Percentiles rank a stretch among this genome's conserved stretches.
Evolutionary conservation across 2,329 filamentous ascomycete species (phyloP).

Genomic region (Cercospora zeina): DNA sequence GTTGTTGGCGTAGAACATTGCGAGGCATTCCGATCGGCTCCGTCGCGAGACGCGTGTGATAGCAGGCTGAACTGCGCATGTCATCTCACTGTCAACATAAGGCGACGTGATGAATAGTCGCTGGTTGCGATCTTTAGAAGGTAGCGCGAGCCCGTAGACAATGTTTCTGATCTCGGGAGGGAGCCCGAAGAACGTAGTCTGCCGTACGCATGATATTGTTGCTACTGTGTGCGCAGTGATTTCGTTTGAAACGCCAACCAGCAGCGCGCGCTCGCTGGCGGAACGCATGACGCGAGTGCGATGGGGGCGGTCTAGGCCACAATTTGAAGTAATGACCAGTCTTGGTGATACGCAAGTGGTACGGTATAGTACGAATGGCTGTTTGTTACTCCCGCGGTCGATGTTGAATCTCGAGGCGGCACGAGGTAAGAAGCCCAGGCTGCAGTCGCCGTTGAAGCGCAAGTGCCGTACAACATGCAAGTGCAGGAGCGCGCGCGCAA

Average conservation of each 20-base stretch:
- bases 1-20: constrained; percentile 28
- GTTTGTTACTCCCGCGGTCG: neutral
- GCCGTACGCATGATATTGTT: constrained; percentile 1
- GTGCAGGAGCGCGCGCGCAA: constrained; percentile 1
- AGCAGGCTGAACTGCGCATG: constrained; percentile 21
- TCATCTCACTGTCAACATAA: neutral
- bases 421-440: constrained; percentile 4
- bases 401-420: constrained; percentile 5
- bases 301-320: neutral
- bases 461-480: constrained; percentile 7
- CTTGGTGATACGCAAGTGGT: neutral
- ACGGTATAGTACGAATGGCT: constrained; percentile 1
- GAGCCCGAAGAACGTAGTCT: constrained; percentile 19
- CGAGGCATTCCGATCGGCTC: constrained; percentile 21
- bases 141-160: constrained; percentile 26
- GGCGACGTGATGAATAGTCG: constrained; percentile 7
- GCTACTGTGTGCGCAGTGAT: neutral
- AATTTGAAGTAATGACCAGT: constrained; percentile 5
- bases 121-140: neutral
- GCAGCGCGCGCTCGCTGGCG: neutral
- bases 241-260: neutral
- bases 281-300: neutral
- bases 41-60: constrained; percentile 20
- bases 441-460: neutral
- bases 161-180: constrained; percentile 28